Evolutionary conservation across 73 alveolate species (phyloP), one percentile per base, ranked within the genome.

Genomic region (Paramecium tetraurelia): DNA sequence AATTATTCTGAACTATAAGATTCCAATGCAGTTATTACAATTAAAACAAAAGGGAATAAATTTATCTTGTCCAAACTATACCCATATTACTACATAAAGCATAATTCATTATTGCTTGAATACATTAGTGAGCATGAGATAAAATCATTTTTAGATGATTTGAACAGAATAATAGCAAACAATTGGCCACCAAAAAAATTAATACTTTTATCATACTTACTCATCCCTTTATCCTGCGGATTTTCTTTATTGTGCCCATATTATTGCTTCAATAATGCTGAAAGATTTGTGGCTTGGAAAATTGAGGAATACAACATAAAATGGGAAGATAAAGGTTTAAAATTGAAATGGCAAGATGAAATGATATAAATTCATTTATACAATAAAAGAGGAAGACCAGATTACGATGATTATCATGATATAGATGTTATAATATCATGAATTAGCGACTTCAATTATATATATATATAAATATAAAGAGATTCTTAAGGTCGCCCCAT

Each of bases 281-380:
- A 41, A 11, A 80, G 46, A 80, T 46, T 43, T 20, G 27, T 44
- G n/a, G 7, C 1, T 21, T 80, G 90, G 90, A 80, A 80, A 48
- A 40, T 80, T 18, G 90, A 80, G 3, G 90, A 80, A 44, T 80
- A 80, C 12, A 80, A 63, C 14, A 44, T 80, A 7, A 48, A 80
- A 41, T 80, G 90, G 90, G 90, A 80, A 10, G 35, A 40, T 9
- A 72, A 38, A 72, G 86, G 86, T 1, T 14, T 36, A 33, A 72
- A 72, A 40, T 20, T 72, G 40, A 43, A 20, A 35, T 72, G 68
- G 86, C 11, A 40, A 36, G 86, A 72, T 16, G 36, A 72, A 6
- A 10, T 36, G 7, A 36, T 72, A 72, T 2, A 35, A 58, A 35
- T 72, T 27, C 46, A 31, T 12, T 33, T 63, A 72, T 72, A 5